A percentile compares a stretch with the other conserved stretches of the same genome.
Evolutionary conservation across 2,329 filamentous ascomycete genomes (phyloP).

Genomic region (Didymella sp.): DNA sequence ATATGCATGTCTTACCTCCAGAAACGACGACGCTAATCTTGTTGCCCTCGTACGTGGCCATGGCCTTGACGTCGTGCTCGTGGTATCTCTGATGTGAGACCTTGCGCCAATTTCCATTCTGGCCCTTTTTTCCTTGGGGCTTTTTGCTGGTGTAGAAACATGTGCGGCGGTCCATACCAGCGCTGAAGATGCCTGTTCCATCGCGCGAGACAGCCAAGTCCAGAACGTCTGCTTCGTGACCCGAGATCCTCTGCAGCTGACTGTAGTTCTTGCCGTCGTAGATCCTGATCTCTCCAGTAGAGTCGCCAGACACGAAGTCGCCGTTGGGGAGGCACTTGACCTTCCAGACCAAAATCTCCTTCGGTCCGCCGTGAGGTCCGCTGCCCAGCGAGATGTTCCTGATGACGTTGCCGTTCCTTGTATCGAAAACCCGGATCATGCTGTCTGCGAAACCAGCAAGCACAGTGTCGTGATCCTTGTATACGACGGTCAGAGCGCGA

Average conservation of each 20-base stretch:
- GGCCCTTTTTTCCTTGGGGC: slow-evolving; percentile 33
- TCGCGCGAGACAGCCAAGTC: slow-evolving; percentile 84
- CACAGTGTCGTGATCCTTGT: slow-evolving; percentile 81
- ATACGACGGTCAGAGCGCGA: slow-evolving; percentile 88
- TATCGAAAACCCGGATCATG: slow-evolving; percentile 90
- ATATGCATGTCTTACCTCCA: slow-evolving; percentile 68
- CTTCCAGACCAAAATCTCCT: slow-evolving; percentile 90
- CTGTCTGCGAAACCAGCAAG: slow-evolving; percentile 96
- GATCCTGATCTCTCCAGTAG: slow-evolving; percentile 88
- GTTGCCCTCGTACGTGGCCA: slow-evolving; percentile 86
- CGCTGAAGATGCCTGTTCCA: slow-evolving; percentile 82
- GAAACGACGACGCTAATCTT: slow-evolving; percentile 87
- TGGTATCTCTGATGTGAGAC: slow-evolving; percentile 87
- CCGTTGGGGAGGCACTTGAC: slow-evolving; percentile 87
- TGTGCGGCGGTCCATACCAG: slow-evolving; percentile 89
- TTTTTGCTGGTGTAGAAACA: slow-evolving; percentile 71
- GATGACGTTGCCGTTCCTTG: slow-evolving; percentile 75
- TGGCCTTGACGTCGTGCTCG: slow-evolving; percentile 91
- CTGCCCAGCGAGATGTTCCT: slow-evolving; percentile 86
- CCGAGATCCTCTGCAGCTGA: slow-evolving; percentile 81
- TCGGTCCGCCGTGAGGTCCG: slow-evolving; percentile 76
- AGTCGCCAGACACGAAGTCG: slow-evolving; percentile 93
- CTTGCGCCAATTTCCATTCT: slow-evolving; percentile 73
- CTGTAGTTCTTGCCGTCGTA: slow-evolving; percentile 95
- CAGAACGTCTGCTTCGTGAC: slow-evolving; percentile 88